Percentiles rank a stretch among this genome's conserved stretches.
Evolutionary conservation across 164 flowering plant species (phyloP).

Genomic region (Aristolochia contorta): DNA sequence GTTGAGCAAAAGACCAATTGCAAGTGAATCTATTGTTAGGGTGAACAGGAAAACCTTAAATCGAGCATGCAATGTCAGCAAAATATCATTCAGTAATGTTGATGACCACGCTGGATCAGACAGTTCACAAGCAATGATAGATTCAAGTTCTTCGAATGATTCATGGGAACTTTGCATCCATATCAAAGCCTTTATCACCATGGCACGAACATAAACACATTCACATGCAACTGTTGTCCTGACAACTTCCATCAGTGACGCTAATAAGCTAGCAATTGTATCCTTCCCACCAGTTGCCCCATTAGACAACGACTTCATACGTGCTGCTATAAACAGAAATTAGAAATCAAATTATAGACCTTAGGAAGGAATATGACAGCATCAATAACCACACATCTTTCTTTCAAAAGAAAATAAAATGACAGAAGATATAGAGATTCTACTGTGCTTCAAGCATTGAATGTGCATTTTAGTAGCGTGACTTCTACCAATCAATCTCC

Average conservation of each 20-base stretch:
- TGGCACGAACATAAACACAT: conserved; percentile 95
- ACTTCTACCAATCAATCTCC: too few species aligned
- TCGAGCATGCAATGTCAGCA: conserved; percentile 96
- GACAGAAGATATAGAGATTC: too few species aligned
- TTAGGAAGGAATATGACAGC: too few species aligned
- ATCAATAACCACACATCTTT: too few species aligned
- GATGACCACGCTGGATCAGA: conserved; percentile 99
- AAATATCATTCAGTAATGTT: conserved; percentile 76
- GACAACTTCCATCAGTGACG: conserved; percentile 98
- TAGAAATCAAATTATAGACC: too few species aligned
- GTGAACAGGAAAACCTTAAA: conserved; percentile 57
- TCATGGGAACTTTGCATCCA: conserved; percentile 99
- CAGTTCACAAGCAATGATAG: conserved; percentile 97
- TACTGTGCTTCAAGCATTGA: too few species aligned
- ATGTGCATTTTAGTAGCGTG: too few species aligned
- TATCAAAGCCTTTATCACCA: conserved; percentile 96
- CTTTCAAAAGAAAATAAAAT: too few species aligned
- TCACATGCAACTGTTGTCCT: conserved; percentile 98
- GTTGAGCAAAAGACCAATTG: not conserved
- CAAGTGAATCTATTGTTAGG: not conserved
- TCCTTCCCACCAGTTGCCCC: conserved; percentile 50
- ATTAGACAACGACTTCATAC: conserved; percentile 49
- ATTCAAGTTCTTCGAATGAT: conserved; percentile 80
- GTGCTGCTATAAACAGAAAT: conserved; percentile 26
- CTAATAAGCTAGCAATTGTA: conserved; percentile 82